Percentiles rank a stretch among this genome's conserved stretches.
Conservation (phyloP, 768 basidiomycete genomes). For the Rhodotorula diobovata region DNA sequence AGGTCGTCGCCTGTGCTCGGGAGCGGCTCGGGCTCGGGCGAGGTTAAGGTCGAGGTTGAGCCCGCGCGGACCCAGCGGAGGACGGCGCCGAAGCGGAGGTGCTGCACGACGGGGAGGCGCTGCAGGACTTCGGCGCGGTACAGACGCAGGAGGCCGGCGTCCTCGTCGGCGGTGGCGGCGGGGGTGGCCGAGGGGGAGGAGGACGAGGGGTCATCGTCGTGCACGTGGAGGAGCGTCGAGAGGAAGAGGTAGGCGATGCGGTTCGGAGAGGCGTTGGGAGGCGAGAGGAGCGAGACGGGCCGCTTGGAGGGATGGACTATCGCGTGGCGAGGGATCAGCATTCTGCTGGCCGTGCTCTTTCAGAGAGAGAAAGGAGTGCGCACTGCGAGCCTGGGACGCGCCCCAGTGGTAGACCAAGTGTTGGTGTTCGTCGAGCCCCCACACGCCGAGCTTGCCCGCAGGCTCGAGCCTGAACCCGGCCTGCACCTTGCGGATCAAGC, state of each 20-base stretch:
- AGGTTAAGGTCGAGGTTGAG: no score
- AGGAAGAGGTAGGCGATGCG: constrained; percentile 68
- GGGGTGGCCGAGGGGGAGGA: constrained; percentile 46
- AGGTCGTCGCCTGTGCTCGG: constrained; percentile 8
- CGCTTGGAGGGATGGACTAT: constrained; percentile 32
- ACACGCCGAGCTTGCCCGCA: constrained; percentile 95
- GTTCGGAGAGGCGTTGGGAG: constrained; percentile 53
- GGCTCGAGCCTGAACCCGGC: constrained; percentile 87
- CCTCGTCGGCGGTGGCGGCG: constrained; percentile 56
- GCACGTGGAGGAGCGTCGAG: constrained; percentile 69
- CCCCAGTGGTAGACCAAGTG: constrained; percentile 85
- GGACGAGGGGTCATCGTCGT: constrained; percentile 42
- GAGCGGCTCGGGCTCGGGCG: not conserved
- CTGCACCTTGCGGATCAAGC: constrained; percentile 75
- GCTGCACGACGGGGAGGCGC: constrained; percentile 97
- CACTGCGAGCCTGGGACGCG: constrained; percentile 67
- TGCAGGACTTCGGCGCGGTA: constrained; percentile 89
- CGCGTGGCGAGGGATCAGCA: not conserved
- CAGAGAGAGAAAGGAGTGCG: constrained; percentile 27
- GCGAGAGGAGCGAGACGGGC: constrained; percentile 51
- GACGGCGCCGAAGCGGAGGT: constrained; percentile 77
- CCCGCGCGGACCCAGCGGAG: constrained; percentile 47
- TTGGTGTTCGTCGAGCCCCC: constrained; percentile 61
- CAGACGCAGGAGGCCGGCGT: constrained; percentile 87
- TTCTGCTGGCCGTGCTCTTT: no score